A percentile compares a stretch with the other conserved stretches of the same genome.
These are phyloP conservation scores for Fusarium compactum DNA, from an alignment of 2,329 filamentous ascomycete genomes.

Conservation along the genomic window DNA sequence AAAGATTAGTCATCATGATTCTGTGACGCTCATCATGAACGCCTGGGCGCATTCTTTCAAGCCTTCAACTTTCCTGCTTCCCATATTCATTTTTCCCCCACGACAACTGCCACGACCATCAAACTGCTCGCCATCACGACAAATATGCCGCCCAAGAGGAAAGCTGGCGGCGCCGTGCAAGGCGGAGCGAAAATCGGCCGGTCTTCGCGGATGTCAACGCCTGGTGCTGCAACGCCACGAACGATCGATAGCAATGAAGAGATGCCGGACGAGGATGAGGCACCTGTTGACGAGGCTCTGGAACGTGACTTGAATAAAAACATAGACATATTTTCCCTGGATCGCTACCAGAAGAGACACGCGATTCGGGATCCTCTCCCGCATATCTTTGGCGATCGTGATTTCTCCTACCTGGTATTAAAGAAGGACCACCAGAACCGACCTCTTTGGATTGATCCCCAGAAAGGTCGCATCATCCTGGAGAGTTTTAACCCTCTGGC, in stretches of 20 bases:
- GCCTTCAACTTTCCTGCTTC: not conserved
- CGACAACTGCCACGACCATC: slow-evolving; percentile 12
- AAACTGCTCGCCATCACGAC: slow-evolving; percentile 32
- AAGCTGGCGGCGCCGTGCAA: slow-evolving; percentile 65
- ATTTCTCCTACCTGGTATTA: slow-evolving; percentile 84
- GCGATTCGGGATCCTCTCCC: slow-evolving; percentile 59
- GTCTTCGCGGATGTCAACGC: slow-evolving; percentile 69
- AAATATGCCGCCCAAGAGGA: slow-evolving; percentile 77
- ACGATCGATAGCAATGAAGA: slow-evolving; percentile 69
- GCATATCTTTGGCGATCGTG: slow-evolving; percentile 64
- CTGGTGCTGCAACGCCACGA: slow-evolving; percentile 70
- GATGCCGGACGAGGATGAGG: slow-evolving; percentile 59
- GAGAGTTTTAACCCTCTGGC: slow-evolving; percentile 94
- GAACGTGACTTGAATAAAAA: slow-evolving; percentile 68
- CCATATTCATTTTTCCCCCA: not conserved
- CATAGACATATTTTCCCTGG: slow-evolving; percentile 70
- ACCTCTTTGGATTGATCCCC: slow-evolving; percentile 92
- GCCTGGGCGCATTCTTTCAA: slow-evolving; percentile 8
- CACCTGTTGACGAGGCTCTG: slow-evolving; percentile 63
- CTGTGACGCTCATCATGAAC: slow-evolving; percentile 27
- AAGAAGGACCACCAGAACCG: slow-evolving; percentile 92
- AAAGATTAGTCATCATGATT: slow-evolving; percentile 33
- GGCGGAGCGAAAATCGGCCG: slow-evolving; percentile 67
- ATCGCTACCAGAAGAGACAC: slow-evolving; percentile 62
- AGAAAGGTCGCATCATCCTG: slow-evolving; percentile 87